Base-by-base conservation (phyloP, 306 rosid genomes). In the Ormosia emarginata region DNA sequence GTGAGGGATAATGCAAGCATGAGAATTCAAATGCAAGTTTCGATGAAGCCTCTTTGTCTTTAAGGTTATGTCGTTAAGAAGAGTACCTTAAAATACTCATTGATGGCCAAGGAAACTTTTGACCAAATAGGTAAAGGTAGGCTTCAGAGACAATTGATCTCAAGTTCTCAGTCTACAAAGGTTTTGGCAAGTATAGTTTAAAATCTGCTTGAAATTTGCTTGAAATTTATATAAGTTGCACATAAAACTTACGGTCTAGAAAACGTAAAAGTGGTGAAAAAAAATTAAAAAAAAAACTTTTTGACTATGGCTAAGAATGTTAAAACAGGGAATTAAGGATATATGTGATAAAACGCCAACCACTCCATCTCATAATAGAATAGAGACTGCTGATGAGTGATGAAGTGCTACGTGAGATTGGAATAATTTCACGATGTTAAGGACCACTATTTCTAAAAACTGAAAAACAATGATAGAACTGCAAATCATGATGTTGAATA, bases 1-100 rank as follows among this genome's bases (percentile, higher is more conserved):
- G 11, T 5, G 8, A n/a, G 33, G 40, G 59, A 47, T 50, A 53
- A 34, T 10, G 69, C 18, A 69, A 76, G 43, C 65, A 4, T 58
- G 39, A 74, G 73, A 69, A 56, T 81, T 77, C 29, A 53, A 76
- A 81, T 80, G 80, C 82, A 85, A 76, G 85, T 63, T 80, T 85
- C 36, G 40, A 53, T 63, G 63, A 71, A 58, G 78, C 66, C n/a
- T 59, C 41, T 74, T 77, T 71, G 81, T 79, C 81, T 79, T 74
- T 15, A 79, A 74, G 84, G 76, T 47, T 73, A 49, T 84, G 73
- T 74, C 81, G 36, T 83, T 62, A 11, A 37, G 5, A 49, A 49
- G 74, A 77, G 86, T 83, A 74, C 67, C 82, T 59, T 82, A 14
- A 44, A 71, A 32, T 73, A 29, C 62, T 53, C 58, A n/a, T 13